These are phyloP conservation scores for Nicotiana noctiflora DNA, from an alignment of 257 asterid genomes.

Conservation along the genomic window DNA sequence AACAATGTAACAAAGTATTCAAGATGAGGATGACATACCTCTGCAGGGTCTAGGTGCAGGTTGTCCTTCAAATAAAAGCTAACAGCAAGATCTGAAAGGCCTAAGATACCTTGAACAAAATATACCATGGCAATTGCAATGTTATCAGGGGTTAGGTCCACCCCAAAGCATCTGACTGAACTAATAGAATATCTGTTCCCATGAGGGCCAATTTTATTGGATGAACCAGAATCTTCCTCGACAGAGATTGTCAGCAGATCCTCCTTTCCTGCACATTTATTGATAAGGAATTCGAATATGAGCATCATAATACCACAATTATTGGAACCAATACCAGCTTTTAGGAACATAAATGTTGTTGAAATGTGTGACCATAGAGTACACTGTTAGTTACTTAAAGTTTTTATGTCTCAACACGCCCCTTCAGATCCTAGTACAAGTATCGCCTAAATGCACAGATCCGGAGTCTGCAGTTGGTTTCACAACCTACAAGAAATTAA, in stretches of 20 bases:
- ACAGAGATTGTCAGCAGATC: conserved; percentile 28
- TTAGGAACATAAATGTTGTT: neutral
- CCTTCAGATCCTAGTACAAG: too few species aligned
- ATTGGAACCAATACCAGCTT: neutral
- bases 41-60: conserved; percentile 94
- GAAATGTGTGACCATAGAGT: too few species aligned
- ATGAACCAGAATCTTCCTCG: conserved; percentile 40
- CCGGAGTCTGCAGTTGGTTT: too few species aligned
- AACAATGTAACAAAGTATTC: neutral
- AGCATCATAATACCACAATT: neutral
- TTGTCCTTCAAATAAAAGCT: conserved; percentile 93
- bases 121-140: conserved; percentile 98
- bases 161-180: conserved; percentile 60
- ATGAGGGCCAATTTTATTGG: conserved; percentile 34
- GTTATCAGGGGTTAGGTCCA: conserved; percentile 76
- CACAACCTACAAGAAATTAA: too few species aligned
- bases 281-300: neutral
- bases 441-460: too few species aligned
- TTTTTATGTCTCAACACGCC: too few species aligned
- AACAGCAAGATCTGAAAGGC: conserved; percentile 88
- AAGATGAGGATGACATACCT: conserved; percentile 44
- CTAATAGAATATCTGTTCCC: conserved; percentile 45
- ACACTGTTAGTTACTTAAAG: too few species aligned
- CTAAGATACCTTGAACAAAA: conserved; percentile 96
- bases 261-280: conserved; percentile 47